phyloP scores from a whole-genome alignment of 2,329 filamentous ascomycete species.

The Fusarium sp. region DNA sequence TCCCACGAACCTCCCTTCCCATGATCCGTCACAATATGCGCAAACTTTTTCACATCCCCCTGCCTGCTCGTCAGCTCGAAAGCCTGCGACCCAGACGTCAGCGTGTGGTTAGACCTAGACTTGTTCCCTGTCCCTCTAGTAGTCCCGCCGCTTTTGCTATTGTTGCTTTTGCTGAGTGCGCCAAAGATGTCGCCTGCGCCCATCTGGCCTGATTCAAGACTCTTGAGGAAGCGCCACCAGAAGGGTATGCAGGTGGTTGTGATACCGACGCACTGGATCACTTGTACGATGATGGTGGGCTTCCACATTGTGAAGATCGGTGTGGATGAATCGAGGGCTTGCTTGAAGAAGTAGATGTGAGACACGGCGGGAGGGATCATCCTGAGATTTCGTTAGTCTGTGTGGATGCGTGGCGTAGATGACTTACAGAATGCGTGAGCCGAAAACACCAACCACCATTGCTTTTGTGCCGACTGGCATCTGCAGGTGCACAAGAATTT shows the following conservation, averaged over 20 bases:
- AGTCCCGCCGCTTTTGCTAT: constrained; percentile 2
- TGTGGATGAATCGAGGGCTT: neutral
- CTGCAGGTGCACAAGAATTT: neutral
- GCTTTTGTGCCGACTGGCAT: constrained; percentile 6
- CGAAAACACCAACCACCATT: constrained; percentile 7
- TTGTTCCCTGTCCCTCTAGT: neutral
- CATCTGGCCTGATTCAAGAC: constrained; percentile 9
- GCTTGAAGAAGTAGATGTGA: constrained; percentile 2
- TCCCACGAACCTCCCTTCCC: constrained; percentile 3
- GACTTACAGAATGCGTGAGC: constrained; percentile 4
- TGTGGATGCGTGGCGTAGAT: too few relatives aligned
- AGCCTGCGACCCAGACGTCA: neutral
- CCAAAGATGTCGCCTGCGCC: constrained; percentile 4
- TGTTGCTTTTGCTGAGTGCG: neutral
- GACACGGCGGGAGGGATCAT: constrained; percentile 1
- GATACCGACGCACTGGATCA: constrained; percentile 4
- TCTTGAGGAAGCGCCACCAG: constrained; percentile 18
- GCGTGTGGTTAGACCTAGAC: neutral
- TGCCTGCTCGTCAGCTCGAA: constrained; percentile 7
- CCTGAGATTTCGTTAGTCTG: neutral
- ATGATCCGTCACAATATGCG: constrained; percentile 1
- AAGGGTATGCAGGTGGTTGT: constrained; percentile 12
- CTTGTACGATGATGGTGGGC: constrained; percentile 4
- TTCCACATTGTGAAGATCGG: constrained; percentile 15
- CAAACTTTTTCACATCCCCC: neutral